Conservation (phyloP, 2,329 filamentous ascomycete genomes). For the Xylaria sp. region DNA sequence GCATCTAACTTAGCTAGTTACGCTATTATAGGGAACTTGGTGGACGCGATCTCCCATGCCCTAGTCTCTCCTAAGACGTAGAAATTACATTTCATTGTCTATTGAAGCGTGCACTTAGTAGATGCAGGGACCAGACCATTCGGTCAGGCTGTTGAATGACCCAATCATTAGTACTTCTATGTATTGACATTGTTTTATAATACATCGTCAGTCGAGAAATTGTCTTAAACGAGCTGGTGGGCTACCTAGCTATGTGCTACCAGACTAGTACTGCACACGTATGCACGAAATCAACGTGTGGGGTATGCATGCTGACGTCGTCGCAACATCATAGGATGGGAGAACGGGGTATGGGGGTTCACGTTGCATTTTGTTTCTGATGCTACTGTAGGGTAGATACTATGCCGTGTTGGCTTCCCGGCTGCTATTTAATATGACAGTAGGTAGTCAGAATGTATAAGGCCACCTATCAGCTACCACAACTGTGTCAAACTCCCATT, state of each 20-base stretch:
- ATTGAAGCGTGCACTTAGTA: not conserved
- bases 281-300: slow-evolving; percentile 18
- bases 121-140: not conserved
- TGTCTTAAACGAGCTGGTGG: too few species aligned
- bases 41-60: slow-evolving; percentile 6
- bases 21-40: not conserved
- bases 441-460: not conserved
- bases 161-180: not conserved
- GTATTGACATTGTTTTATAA: not conserved
- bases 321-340: slow-evolving; percentile 40
- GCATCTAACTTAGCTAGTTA: not conserved
- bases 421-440: not conserved
- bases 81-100: not conserved
- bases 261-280: not conserved
- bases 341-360: not conserved
- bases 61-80: not conserved
- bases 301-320: slow-evolving; percentile 48
- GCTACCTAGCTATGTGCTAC: not conserved
- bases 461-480: slow-evolving; percentile 11
- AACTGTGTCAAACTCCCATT: not conserved
- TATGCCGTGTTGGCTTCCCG: not conserved
- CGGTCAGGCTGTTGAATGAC: not conserved
- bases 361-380: not conserved
- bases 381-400: not conserved
- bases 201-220: not conserved